A percentile compares a stretch with the other conserved stretches of the same genome.
Conservation (phyloP, 805 yeast genomes). For the Limtongia smithiae region DNA sequence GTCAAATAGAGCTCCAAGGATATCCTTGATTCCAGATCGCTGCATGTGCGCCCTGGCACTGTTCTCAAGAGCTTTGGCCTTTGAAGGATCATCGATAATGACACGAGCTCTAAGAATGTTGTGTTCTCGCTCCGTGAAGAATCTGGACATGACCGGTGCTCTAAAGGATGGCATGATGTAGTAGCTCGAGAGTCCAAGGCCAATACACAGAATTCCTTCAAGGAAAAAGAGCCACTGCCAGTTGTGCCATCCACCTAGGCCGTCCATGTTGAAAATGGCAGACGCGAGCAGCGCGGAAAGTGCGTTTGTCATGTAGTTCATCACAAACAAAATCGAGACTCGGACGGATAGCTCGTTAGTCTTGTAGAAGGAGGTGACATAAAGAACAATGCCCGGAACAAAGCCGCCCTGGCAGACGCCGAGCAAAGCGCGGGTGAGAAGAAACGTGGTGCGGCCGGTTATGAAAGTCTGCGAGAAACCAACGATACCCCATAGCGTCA, state of each 20-base stretch:
- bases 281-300: conserved; percentile 49
- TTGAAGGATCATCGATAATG: conserved; percentile 58
- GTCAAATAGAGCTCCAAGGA: conserved; percentile 46
- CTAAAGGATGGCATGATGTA: conserved; percentile 48
- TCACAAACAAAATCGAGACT: conserved; percentile 56
- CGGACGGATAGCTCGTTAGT: conserved; percentile 55
- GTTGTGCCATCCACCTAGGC: conserved; percentile 46
- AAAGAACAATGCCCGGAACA: conserved; percentile 59
- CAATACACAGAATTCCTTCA: conserved; percentile 54
- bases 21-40: conserved; percentile 44
- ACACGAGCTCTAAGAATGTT: conserved; percentile 57
- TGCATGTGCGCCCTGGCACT: conserved; percentile 44
- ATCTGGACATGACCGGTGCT: conserved; percentile 14
- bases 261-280: conserved; percentile 53
- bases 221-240: conserved; percentile 68
- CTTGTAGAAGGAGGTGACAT: conserved; percentile 65
- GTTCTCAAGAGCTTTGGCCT: conserved; percentile 50
- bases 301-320: conserved; percentile 49
- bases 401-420: conserved; percentile 67
- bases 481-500: conserved; percentile 55
- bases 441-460: conserved; percentile 43
- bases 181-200: conserved; percentile 47
- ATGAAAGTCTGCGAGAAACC: conserved; percentile 52
- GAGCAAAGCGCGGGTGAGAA: conserved; percentile 48
- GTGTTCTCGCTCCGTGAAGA: conserved; percentile 50